Evolutionary conservation across 2,329 filamentous ascomycete genomes (phyloP).

Genomic region (Tetracladium maxilliforme): DNA sequence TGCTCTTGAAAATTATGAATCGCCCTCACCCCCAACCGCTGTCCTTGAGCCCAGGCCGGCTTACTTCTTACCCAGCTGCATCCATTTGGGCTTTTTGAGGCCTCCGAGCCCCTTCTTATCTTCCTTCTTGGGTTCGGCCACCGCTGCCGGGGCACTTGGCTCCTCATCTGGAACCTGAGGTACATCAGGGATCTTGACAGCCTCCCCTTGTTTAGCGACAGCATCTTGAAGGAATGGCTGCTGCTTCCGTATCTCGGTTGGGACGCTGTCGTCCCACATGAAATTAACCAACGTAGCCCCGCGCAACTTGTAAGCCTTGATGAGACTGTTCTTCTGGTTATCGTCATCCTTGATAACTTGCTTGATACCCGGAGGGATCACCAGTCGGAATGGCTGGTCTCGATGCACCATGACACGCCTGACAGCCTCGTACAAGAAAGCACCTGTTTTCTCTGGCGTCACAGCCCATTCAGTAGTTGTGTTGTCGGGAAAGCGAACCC

Average conservation of each 20-base stretch:
- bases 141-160: no score
- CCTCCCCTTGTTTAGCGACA: conserved; percentile 7
- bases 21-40: no score
- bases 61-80: no score
- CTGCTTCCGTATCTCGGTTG: conserved; percentile 33
- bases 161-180: no score
- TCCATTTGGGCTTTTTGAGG: no score
- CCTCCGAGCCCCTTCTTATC: no score
- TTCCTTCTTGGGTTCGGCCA: no score
- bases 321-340: conserved; percentile 39
- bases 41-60: no score
- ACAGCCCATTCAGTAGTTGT: conserved; percentile 63
- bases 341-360: conserved; percentile 30
- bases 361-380: conserved; percentile 42
- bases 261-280: conserved; percentile 53
- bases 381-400: conserved; percentile 56
- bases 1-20: no score
- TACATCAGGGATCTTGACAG: conserved; percentile 4
- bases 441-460: conserved; percentile 50
- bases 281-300: conserved; percentile 64
- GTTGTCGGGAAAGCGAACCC: conserved; percentile 79
- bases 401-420: conserved; percentile 51
- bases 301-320: conserved; percentile 56
- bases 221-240: conserved; percentile 44
- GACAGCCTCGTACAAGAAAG: conserved; percentile 61